Evolutionary conservation across 75 land plant genomes (phyloP).

Genomic region (Ceratopteris richardii): DNA sequence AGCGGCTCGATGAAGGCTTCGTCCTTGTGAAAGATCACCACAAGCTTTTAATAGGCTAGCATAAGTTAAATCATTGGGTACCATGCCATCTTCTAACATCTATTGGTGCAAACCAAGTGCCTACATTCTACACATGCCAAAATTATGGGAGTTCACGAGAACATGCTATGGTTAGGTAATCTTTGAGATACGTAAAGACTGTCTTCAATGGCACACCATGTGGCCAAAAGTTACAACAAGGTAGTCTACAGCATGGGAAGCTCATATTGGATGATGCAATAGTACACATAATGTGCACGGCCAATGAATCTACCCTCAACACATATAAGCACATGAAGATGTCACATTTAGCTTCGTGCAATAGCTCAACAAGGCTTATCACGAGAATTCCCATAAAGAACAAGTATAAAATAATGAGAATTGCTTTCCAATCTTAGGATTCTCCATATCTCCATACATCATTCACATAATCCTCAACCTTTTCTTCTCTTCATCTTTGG

Average conservation of each 20-base stretch:
- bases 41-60: slow-evolving; percentile 42
- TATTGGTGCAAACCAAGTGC: slow-evolving; percentile 1
- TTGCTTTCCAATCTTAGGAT: too few species aligned
- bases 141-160: slow-evolving; percentile 12
- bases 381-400: too few species aligned
- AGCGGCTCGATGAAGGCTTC: slow-evolving; percentile 33
- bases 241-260: background rate
- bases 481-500: too few species aligned
- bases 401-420: too few species aligned
- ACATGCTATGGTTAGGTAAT: background rate
- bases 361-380: too few species aligned
- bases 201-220: background rate
- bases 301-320: background rate
- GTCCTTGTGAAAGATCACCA: slow-evolving; percentile 24
- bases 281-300: background rate
- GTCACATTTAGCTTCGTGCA: too few species aligned
- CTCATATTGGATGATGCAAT: background rate
- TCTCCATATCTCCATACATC: too few species aligned
- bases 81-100: slow-evolving; percentile 7
- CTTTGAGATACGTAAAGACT: background rate
- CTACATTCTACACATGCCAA: slow-evolving; percentile 1
- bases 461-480: too few species aligned
- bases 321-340: too few species aligned
- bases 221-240: slow-evolving; percentile 1
- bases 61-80: slow-evolving; percentile 33